Evolutionary conservation across 805 yeast species (phyloP), one percentile per base, ranked within the genome.

Genomic region (Saccharomycopsis babjevae): DNA sequence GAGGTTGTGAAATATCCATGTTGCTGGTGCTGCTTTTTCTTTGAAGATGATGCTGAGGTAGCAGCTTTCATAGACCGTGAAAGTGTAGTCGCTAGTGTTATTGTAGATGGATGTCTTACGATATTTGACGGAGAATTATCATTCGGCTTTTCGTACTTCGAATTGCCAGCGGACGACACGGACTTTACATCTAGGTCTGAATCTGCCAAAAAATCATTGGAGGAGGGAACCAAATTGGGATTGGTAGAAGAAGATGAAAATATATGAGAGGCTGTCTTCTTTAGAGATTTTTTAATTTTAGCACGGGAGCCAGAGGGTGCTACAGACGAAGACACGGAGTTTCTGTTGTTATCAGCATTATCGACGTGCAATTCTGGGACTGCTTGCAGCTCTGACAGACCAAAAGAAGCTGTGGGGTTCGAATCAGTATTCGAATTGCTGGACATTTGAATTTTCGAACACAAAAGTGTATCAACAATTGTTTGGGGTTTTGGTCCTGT

Each of bases 261-360:
- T 28, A 63, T 43, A 50, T 59, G 63, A 13, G 64, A 61, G 1
- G 65, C 65, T 16, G 64, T 63, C 25, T 59, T 61, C 56, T 54
- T 61, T 20, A 63, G 11, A 2, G 64, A 59, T 15, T 42, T 40
- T 42, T 60, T 57, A 16, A 56, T 28, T 22, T 46, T 46, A 22
- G 52, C 25, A 22, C 52, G 52, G n/a, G 52, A 28, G 15, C 52
- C 52, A 5, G 52, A 25, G 18, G 52, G 15, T 5, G 11, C 25
- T 15, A 20, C 25, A 18, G 25, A 11, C 13, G 30, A 25, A 5
- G 52, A 46, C 15, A 46, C 52, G 16, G 52, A 46, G 25, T 28
- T 46, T 22, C 32, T 22, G 32, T 25, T 20, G 52, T 20, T n/a
- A 8, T 22, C 28, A 34, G 38, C 15, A 11, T 46, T 25, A 28